Evolutionary conservation across 1,139 yeast genomes (phyloP), one percentile per base, ranked within the genome.

Genomic region (Zygosaccharomyces pseudobailii): DNA sequence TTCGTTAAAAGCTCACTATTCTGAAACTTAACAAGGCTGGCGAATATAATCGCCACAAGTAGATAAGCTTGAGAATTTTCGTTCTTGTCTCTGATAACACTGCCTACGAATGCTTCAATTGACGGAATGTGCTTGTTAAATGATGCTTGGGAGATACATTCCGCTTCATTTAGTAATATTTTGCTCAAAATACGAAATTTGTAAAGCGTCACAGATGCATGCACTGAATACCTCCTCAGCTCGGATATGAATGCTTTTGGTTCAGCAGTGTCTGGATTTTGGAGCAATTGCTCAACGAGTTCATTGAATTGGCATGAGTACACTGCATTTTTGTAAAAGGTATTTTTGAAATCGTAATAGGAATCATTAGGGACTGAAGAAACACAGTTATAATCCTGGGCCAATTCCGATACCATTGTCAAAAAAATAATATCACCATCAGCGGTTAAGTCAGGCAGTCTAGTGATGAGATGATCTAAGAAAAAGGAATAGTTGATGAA

Each of bases 1-100:
- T 82, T 72, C 23, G 76, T 82, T 46, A 76, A 70, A 34, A 67
- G 64, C 2, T 66, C 54, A 2, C 71, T 58, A 0, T 67, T 50
- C 13, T 73, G 55, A 48, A 74, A 71, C 17, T 71, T 69, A 2
- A 71, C 58, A 4, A 72, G 55, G 6, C 75, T 67, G 2, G 68
- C 59, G 1, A 79, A 53, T 6, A 79, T 46, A 0, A 73, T 63
- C 1, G 73, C 68, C 20, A 75, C 62, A 47, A 67, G 63, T 22
- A 76, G 52, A 1, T 79, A 75, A 2, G 54, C 43, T 0, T 41
- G 10, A 1, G 36, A 38, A 9, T 44, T 41, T 2, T 43, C 5
- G 2, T 55, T 54, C 36, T 56, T 62, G 5, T 54, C 37, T 43
- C 70, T 62, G 1, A 68, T 43, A 3, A 57, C 43, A 25, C 49